phyloP scores from a whole-genome alignment of 1,139 yeast genomes.

The Ogataea hybrid region DNA sequence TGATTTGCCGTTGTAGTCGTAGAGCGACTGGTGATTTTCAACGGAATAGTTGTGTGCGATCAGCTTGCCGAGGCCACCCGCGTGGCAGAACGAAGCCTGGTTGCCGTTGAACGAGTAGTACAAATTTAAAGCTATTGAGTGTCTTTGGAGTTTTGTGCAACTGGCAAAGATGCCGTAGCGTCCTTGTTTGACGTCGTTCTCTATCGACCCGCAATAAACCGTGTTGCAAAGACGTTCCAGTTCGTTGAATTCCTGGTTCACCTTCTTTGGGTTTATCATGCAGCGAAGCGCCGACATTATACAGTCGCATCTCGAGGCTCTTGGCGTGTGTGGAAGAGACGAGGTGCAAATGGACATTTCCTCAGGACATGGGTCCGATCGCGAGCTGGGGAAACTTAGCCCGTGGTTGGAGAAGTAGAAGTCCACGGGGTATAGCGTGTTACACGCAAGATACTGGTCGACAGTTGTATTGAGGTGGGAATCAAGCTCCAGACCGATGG shows the following conservation, averaged over 20 bases:
- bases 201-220: slow-evolving; percentile 51
- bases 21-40: slow-evolving; percentile 23
- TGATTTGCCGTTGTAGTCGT: slow-evolving; percentile 21
- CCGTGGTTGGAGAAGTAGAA: slow-evolving; percentile 10
- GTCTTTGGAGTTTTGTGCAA: slow-evolving; percentile 50
- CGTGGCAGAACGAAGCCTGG: slow-evolving; percentile 37
- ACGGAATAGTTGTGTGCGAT: slow-evolving; percentile 31
- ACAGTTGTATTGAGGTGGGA: slow-evolving; percentile 38
- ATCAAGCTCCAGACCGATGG: slow-evolving; percentile 54
- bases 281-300: slow-evolving; percentile 51
- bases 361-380: slow-evolving; percentile 3
- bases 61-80: slow-evolving; percentile 39
- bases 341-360: slow-evolving; percentile 13
- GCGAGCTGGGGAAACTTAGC: slow-evolving; percentile 1
- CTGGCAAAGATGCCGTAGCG: slow-evolving; percentile 57
- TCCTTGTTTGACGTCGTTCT: slow-evolving; percentile 48
- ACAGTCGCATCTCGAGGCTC: slow-evolving; percentile 54
- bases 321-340: slow-evolving; percentile 54
- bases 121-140: slow-evolving; percentile 53
- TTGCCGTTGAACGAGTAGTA: slow-evolving; percentile 38
- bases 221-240: slow-evolving; percentile 47
- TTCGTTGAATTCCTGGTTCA: slow-evolving; percentile 32
- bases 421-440: slow-evolving; percentile 12
- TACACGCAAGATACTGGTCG: slow-evolving; percentile 34
- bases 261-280: slow-evolving; percentile 39